Evolutionary conservation across 345 rosid species (phyloP), one percentile per base, ranked within the genome.

Genomic region (Populus ilicifolia): DNA sequence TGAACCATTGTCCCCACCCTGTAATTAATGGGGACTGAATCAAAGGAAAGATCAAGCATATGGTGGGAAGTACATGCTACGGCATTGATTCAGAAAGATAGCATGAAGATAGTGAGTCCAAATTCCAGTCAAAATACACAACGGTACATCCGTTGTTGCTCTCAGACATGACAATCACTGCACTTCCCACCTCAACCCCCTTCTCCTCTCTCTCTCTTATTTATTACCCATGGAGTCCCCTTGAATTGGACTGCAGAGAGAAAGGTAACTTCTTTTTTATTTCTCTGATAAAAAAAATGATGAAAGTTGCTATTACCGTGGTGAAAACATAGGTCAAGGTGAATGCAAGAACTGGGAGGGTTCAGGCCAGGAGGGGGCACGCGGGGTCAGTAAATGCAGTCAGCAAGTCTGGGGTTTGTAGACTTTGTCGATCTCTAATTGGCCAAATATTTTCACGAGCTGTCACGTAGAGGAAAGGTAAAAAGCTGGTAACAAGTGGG

Each of bases 61-160:
- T 17, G 9, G 56, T 6, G 6, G n/a, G 56, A 50, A 50, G 5
- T 20, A 18, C 56, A 50, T 5, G 56, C 56, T 6, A 18, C 6
- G 56, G 18, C n/a, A 18, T 50, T 50, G 56, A 18, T 50, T 50
- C 56, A 50, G 56, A 17, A 50, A 50, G n/a, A 50, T 18, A 50
- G n/a, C 56, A 50, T 18, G 56, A 50, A 18, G 59, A 52, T 52
- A 8, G 27, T 44, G 43, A 70, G 83, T 65, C 64, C 79, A 71
- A 65, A 80, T 70, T 67, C 77, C 64, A 76, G 83, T 80, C 80
- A 76, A 80, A 52, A 48, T 41, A 39, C 17, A 20, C 59, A 52
- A 33, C 36, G 36, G 59, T 20, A 52, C 23, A 68, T 68, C 5
- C 46, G 10, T 33, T 33, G 36, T 36, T 41, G 69, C 69, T 65